Base-by-base conservation (phyloP, 1,284 basidiomycete genomes). In the Thelephora terrestris region DNA sequence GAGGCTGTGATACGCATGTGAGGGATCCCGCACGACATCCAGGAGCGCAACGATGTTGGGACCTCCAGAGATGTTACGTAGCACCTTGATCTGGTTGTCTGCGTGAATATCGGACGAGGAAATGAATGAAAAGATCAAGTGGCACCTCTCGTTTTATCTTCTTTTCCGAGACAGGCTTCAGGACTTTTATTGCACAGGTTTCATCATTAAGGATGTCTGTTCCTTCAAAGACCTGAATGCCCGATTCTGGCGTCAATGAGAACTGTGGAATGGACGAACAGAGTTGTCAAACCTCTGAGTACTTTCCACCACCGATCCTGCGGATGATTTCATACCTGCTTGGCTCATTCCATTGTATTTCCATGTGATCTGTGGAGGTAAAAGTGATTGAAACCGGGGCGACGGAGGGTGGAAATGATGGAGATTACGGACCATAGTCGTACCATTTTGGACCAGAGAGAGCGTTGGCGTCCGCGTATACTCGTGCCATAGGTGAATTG, bases 141-240 rank as follows among this genome's bases (percentile, higher is more conserved):
- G 6, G 25, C 16, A 42, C 39, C 72, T 99, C 95, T 54, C 95
- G 80, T 75, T 98, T 98, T 70, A 99, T 98, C 75, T 99, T 99
- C 81, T 98, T 98, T 80, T 98, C 98, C 78, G 99, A 98, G 45
- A 99, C 95, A 1, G 96, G 96, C 69, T 99, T 99, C 55, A 99
- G 75, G 45, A 98, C 94, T 68, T 99, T 98, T 73, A 98, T 93
- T 67, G 98, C 94, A 67, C 94, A 96, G 69, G 96, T 94, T 65
- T 94, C 88, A 61, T 89, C 89, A 53, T 86, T 88, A 29, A 89
- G 82, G 50, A 97, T 82, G 67, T 98, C 94, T 61, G 97, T 82
- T 6, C 93, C 95, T 69, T 98, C 94, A 60, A 99, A 99, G 46
- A 98, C 95, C 90, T 92, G 56, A 7, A 43, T 25, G 45, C 16